Base-by-base conservation (phyloP, 2,329 filamentous ascomycete species). In the Thelonectria rubi region DNA sequence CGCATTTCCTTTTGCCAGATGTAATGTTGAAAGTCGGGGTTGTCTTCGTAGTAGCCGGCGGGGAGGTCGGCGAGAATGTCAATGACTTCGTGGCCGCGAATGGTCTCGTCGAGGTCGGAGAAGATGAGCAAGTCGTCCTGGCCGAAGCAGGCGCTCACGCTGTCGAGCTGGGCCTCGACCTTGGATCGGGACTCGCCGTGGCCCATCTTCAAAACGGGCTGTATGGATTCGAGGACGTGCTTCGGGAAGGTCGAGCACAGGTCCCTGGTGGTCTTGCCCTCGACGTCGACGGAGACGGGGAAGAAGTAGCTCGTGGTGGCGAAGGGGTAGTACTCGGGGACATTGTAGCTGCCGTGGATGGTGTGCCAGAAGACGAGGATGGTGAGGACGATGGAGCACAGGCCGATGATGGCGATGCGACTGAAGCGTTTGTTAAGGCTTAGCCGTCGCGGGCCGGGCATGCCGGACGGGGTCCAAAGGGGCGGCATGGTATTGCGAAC, bases 111-210 rank as follows among this genome's bases (percentile, higher is more conserved):
- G 12, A 82, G 76, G 67, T 86, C 84, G 55, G 83, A 85, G 67
- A 83, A 81, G 65, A 86, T 74, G 51, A 84, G 76, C 15, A 84
- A 72, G 15, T 77, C 74, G 43, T 65, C 69, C 3, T 76, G 72
- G 8, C 62, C 65, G 24, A 85, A 81, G 71, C 81, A 86, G 18
- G 82, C 81, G 47, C 84, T 85, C 34, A 84, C 81, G 65, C 80
- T 85, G 43, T 78, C 72, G 47, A 87, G 74, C 55, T 86, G 83
- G 3, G 82, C 78, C 26, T 74, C 69, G 5, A 76, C 56, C 62
- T 71, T 74, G 32, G 66, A 59, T 24, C 63, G 66, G 21, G 63
- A 63, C 49, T 73, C 74, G 58, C 73, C 72, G 30, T 76, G 74
- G 21, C 74, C 74, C 55, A 75, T 71, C 63, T 76, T 76, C 43